These are phyloP conservation scores for Coccomyxa subellipsoidea DNA, from an alignment of 163 green algal genomes.

Conservation along the genomic window DNA sequence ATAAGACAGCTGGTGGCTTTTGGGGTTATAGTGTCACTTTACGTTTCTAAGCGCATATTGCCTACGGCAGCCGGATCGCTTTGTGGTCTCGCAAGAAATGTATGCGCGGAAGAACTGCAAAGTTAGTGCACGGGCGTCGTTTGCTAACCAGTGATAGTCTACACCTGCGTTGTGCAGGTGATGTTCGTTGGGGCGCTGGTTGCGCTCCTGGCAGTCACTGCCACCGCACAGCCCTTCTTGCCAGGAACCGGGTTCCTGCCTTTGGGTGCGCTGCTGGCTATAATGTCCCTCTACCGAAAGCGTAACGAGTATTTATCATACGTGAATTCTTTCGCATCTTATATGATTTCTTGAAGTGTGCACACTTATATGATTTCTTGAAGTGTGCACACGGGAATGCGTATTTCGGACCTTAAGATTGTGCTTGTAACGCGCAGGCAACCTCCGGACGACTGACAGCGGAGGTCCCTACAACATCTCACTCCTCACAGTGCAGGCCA, in stretches of 20 bases:
- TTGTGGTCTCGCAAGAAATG: no score
- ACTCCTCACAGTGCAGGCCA: constrained; percentile 18
- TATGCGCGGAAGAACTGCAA: no score
- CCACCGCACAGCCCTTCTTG: constrained; percentile 17
- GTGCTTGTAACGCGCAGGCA: no score
- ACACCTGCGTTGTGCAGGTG: not conserved
- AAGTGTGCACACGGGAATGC: not conserved
- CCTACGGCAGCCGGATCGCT: no score
- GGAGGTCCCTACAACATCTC: constrained; percentile 26
- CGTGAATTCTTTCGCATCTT: no score
- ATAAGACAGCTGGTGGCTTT: no score
- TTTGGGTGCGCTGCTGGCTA: constrained; percentile 8
- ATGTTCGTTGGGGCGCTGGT: not conserved
- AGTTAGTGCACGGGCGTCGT: no score
- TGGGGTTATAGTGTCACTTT: no score
- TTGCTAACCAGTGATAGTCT: no score
- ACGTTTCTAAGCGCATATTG: no score
- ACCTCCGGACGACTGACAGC: constrained; percentile 21
- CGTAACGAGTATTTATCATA: no score
- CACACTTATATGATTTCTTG: not conserved
- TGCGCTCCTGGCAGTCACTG: not conserved
- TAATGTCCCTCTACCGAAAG: no score
- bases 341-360: not conserved
- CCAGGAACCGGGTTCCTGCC: constrained; percentile 16
- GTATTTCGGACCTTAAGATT: not conserved